Evolutionary conservation across 768 basidiomycete species (phyloP).

Genomic region (Mycena leptocephala): DNA sequence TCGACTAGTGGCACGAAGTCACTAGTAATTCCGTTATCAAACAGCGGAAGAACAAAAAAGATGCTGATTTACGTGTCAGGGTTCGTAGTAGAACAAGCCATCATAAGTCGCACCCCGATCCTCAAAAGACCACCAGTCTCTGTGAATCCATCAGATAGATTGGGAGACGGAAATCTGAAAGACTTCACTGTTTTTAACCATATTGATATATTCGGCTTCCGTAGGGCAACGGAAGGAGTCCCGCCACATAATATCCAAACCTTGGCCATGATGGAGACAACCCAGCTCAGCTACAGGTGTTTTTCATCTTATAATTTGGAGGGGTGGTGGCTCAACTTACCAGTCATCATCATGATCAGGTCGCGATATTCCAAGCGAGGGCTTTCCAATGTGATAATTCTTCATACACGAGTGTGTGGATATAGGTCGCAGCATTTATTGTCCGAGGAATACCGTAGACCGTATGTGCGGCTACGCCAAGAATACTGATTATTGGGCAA

Average conservation of each 20-base stretch:
- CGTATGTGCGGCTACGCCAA: too few relatives aligned
- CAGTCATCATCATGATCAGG: too few relatives aligned
- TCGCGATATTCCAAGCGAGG: too few relatives aligned
- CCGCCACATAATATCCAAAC: not conserved
- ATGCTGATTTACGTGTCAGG: not conserved
- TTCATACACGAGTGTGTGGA: too few relatives aligned
- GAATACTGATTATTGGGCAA: too few relatives aligned
- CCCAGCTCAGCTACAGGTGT: not conserved
- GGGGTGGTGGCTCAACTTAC: too few relatives aligned
- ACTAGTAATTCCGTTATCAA: not conserved
- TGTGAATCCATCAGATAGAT: not conserved
- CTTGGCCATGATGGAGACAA: not conserved
- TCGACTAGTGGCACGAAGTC: not conserved
- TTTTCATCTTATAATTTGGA: too few relatives aligned
- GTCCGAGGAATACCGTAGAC: too few relatives aligned
- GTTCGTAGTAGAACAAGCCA: not conserved
- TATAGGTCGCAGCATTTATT: too few relatives aligned
- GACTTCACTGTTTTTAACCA: not conserved
- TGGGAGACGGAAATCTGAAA: not conserved
- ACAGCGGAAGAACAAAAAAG: not conserved
- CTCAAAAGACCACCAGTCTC: not conserved
- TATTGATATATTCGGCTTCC: not conserved
- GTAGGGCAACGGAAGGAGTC: not conserved
- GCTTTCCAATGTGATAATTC: too few relatives aligned
- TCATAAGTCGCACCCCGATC: not conserved